Percentiles rank a stretch among this genome's conserved stretches.
Conservation (phyloP, 306 rosid species). For the Trifolium dubium region DNA sequence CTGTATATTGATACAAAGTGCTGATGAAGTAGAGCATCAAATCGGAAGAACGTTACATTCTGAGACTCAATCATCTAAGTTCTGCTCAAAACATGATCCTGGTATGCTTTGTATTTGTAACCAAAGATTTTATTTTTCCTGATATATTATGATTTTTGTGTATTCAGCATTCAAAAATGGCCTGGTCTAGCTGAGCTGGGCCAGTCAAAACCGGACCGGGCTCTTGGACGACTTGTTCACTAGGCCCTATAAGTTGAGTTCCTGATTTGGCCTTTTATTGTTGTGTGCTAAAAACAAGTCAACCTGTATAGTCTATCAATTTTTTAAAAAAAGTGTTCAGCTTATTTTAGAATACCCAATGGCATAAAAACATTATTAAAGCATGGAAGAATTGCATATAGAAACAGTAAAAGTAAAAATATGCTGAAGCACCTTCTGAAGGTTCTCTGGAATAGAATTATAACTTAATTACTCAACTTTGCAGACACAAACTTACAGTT, state of each 20-base stretch:
- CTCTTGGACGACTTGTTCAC: not conserved
- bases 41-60: slow-evolving; percentile 10
- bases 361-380: not conserved
- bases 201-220: slow-evolving; percentile 4
- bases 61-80: slow-evolving; percentile 8
- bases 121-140: not conserved
- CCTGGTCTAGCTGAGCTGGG: not conserved
- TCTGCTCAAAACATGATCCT: not conserved
- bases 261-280: not conserved
- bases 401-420: not conserved
- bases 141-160: not conserved
- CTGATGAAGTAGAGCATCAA: not conserved
- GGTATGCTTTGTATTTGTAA: slow-evolving; percentile 19
- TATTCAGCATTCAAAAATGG: not conserved
- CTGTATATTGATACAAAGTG: not conserved
- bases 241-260: not conserved
- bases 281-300: not conserved
- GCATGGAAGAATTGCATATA: not conserved
- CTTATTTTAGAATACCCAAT: not conserved
- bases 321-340: not conserved
- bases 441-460: not conserved
- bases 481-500: slow-evolving; percentile 15
- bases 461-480: not conserved
- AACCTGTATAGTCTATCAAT: not conserved
- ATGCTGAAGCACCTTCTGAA: not conserved